Conservation (phyloP, 176 grass and related monocot species). For the Aegilops tauschii region DNA sequence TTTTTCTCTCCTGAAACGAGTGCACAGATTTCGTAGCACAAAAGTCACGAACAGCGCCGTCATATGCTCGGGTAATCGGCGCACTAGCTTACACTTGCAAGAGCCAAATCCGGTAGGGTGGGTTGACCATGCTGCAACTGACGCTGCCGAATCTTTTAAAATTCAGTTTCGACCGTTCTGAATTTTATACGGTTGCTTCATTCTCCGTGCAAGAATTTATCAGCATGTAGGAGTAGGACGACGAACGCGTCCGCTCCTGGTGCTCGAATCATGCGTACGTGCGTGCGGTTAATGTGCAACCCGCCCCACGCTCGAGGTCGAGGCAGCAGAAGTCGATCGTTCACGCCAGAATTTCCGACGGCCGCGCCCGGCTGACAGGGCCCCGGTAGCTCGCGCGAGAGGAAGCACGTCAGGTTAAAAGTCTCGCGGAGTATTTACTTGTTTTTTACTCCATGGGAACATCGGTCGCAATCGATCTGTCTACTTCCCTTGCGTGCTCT, state of each 20-base stretch:
- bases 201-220: not conserved
- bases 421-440: not conserved
- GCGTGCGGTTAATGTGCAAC: not conserved
- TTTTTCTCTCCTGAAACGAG: too few species aligned
- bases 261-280: not conserved
- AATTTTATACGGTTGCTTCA: not conserved
- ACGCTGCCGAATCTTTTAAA: not conserved
- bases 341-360: not conserved
- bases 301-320: not conserved
- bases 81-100: not conserved
- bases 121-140: not conserved
- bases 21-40: too few species aligned
- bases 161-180: not conserved
- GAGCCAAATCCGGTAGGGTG: not conserved
- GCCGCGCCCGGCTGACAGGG: constrained; percentile 24
- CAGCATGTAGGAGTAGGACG: not conserved
- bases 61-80: not conserved
- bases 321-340: constrained; percentile 1
- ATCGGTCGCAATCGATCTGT: not conserved
- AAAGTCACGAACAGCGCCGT: too few species aligned
- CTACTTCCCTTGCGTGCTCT: not conserved
- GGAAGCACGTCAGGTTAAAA: constrained; percentile 31
- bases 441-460: not conserved
- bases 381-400: constrained; percentile 33
- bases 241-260: not conserved